Evolutionary conservation across 2,329 filamentous ascomycete genomes (phyloP).

Genomic region (Verticillium albo-atrum): DNA sequence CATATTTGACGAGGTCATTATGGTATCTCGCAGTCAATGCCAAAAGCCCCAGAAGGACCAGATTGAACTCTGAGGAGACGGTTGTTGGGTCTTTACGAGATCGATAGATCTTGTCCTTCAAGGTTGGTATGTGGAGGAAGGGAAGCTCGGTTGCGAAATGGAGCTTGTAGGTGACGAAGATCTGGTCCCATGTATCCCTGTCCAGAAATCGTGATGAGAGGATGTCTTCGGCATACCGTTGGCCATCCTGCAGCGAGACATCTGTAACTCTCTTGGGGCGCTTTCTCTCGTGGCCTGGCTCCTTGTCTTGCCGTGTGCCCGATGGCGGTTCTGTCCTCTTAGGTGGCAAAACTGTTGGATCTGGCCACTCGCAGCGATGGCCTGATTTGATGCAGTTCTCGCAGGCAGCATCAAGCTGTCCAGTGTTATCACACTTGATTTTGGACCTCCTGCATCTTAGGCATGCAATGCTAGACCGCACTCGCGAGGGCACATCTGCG

Average conservation of each 20-base stretch:
- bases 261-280: constrained; percentile 40
- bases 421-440: constrained; percentile 76
- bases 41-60: constrained; percentile 62
- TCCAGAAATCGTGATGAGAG: constrained; percentile 60
- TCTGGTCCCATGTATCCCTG: constrained; percentile 60
- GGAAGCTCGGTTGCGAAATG: constrained; percentile 70
- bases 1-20: constrained; percentile 51
- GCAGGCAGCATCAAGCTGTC: constrained; percentile 52
- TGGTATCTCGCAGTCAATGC: constrained; percentile 68
- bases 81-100: constrained; percentile 29
- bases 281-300: constrained; percentile 45
- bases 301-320: constrained; percentile 33
- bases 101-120: constrained; percentile 48
- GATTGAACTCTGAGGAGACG: constrained; percentile 41
- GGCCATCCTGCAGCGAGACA: constrained; percentile 30
- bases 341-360: constrained; percentile 26
- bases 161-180: constrained; percentile 66
- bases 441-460: constrained; percentile 73
- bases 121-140: constrained; percentile 64
- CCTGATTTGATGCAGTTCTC: constrained; percentile 69
- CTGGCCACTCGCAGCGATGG: constrained; percentile 69
- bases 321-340: constrained; percentile 37
- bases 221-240: constrained; percentile 49
- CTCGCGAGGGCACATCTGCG: constrained; percentile 37
- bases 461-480: constrained; percentile 79